A percentile compares a stretch with the other conserved stretches of the same genome.
These are phyloP conservation scores for Alternaria viburni DNA, from an alignment of 2,329 filamentous ascomycete genomes.

Conservation along the genomic window DNA sequence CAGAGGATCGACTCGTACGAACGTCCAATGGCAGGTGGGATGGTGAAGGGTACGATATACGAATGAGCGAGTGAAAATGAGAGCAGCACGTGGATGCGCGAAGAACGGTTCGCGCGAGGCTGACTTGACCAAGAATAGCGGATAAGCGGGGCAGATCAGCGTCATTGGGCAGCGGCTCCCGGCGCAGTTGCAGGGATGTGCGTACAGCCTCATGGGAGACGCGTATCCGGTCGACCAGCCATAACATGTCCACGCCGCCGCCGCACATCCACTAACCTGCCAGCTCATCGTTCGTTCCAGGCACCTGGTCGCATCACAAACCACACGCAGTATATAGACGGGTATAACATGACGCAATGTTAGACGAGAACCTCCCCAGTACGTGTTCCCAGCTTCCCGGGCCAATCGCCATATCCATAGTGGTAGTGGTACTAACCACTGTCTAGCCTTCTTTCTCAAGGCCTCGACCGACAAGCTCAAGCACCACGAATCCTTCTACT, in stretches of 20 bases:
- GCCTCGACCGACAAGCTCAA: slow-evolving; percentile 56
- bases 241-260: slow-evolving; percentile 10
- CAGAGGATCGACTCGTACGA: not conserved
- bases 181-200: slow-evolving; percentile 15
- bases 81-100: not conserved
- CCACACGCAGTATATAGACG: not conserved
- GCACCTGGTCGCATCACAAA: not conserved
- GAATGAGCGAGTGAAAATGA: not conserved
- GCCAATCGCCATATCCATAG: not conserved
- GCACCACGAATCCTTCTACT: slow-evolving; percentile 61
- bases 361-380: slow-evolving; percentile 93
- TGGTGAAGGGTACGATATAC: not conserved
- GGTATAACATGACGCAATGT: slow-evolving; percentile 62
- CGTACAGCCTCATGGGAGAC: slow-evolving; percentile 17
- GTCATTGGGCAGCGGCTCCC: slow-evolving; percentile 16
- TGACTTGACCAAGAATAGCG: slow-evolving; percentile 11
- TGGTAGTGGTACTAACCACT: slow-evolving; percentile 38
- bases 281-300: not conserved
- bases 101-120: slow-evolving; percentile 6
- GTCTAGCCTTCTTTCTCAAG: slow-evolving; percentile 65
- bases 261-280: not conserved
- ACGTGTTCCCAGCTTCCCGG: not conserved
- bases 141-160: slow-evolving; percentile 1
- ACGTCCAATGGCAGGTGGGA: not conserved
- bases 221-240: slow-evolving; percentile 7